Base-by-base conservation (phyloP, 177 flowering plant genomes). In the Vitis hybrid region DNA sequence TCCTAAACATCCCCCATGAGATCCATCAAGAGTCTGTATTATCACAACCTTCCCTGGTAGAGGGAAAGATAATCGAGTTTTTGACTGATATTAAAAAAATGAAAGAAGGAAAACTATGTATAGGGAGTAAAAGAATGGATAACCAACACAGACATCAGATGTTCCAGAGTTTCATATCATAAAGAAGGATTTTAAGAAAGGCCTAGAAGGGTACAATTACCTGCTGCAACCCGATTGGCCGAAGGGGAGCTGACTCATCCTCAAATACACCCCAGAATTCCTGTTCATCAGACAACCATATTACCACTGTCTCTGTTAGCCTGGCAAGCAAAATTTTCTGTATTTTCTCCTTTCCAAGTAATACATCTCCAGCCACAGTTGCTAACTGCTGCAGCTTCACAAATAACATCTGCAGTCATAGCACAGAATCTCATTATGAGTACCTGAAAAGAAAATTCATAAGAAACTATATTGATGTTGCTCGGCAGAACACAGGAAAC, bases 221-320 rank as follows among this genome's bases (percentile, higher is more conserved):
- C 90, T 96, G 99, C 79, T 88, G 98, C 82, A 96, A 80, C 6
- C 99, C 99, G 68, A 75, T 71, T 61, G 98, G 88, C 76, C 81
- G 85, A 72, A 96, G 87, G 58, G 83, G 80, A 71, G 80, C 73
- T 33, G 97, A 84, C 19, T 83, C 83, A 77, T 92, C 91, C 81
- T 94, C 98, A 64, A 96, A 83, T 60, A 90, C 90, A 73, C 83
- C 85, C 99, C 99, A 96, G 81, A 96, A 94, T 65, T 94, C 98
- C 68, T 92, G 89, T 51, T 94, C 98, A 80, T 90, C 86, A 53
- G 97, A 92, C 81, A 96, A 75, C 97, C 98, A 96, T 82, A 94
- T 92, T 3, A 96, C 89, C 67, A 92, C 92, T 0, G 97, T 94
- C 77, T 94, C 97, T 33, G 95, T 94, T 17, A 94, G 78, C 82